A percentile compares a stretch with the other conserved stretches of the same genome.
Evolutionary conservation across 1,284 basidiomycete genomes (phyloP).

Genomic region (Pascua sp.): DNA sequence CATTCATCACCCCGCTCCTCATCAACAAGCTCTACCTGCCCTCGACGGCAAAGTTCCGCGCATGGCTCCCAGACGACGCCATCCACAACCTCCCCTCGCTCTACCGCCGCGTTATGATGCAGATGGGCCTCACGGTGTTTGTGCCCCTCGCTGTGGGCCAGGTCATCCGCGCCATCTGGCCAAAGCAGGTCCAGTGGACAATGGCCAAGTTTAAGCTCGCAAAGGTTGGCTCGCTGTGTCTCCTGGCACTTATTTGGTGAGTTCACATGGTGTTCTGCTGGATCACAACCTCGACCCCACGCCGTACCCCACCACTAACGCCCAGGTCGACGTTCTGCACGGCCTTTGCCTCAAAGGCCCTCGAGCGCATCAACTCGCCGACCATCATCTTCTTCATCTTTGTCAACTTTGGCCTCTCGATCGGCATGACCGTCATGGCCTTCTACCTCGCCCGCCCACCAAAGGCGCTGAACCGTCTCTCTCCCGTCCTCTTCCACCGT

Average conservation of each 20-base stretch:
- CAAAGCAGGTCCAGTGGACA: conserved; percentile 13
- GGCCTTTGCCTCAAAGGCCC: conserved; percentile 33
- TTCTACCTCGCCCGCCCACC: conserved; percentile 32
- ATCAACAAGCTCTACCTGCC: conserved; percentile 7
- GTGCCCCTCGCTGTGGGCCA: conserved; percentile 40
- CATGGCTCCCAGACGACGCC: conserved; percentile 13
- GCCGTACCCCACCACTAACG: neutral
- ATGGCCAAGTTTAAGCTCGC: conserved; percentile 22
- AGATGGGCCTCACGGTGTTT: conserved; percentile 36
- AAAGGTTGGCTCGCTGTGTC: conserved; percentile 34
- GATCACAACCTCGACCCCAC: too few relatives aligned
- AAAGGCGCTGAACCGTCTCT: neutral
- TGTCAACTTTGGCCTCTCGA: conserved; percentile 25
- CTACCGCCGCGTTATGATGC: conserved; percentile 35
- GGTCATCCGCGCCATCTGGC: conserved; percentile 26
- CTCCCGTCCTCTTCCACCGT: conserved; percentile 12
- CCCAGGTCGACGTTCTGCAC: conserved; percentile 33
- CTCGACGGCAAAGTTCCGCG: conserved; percentile 6
- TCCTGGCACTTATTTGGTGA: conserved; percentile 40
- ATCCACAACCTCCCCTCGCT: conserved; percentile 27
- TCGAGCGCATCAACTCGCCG: conserved; percentile 29
- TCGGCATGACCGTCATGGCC: conserved; percentile 27
- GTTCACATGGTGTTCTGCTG: too few relatives aligned
- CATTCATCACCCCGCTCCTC: conserved; percentile 26
- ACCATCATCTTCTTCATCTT: conserved; percentile 35